Conservation (phyloP, 352 stramenopile species). For the Pythium volutum region DNA sequence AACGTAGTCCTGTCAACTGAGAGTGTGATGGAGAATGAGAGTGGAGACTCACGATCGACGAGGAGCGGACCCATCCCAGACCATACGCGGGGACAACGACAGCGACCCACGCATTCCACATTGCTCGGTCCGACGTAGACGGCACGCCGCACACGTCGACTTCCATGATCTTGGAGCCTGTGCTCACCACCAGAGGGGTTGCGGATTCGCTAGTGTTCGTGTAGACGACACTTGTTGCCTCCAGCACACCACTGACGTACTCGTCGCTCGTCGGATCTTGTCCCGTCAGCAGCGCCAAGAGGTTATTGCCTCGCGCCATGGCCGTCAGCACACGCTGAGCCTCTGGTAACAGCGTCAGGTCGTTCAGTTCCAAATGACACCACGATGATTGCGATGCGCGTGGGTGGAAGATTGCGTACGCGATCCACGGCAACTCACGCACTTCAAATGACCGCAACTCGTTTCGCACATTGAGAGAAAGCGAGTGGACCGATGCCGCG, state of each 20-base stretch:
- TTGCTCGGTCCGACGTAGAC: background rate
- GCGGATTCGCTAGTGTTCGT: background rate
- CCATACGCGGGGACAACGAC: conserved; percentile 2
- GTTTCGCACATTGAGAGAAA: background rate
- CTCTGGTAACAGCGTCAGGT: background rate
- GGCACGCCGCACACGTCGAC: background rate
- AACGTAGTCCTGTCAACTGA: background rate
- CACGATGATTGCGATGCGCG: background rate
- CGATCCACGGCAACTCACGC: background rate
- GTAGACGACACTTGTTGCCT: background rate
- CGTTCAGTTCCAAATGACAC: background rate
- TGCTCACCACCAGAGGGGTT: background rate
- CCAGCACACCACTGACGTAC: background rate
- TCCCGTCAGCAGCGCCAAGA: background rate
- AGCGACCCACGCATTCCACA: conserved; percentile 1
- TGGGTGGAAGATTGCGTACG: conserved; percentile 3
- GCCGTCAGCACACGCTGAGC: background rate
- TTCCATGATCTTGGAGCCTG: background rate
- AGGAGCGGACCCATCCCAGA: background rate
- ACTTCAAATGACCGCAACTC: background rate
- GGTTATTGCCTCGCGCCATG: conserved; percentile 9
- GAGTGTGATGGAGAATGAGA: background rate
- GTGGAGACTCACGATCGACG: background rate
- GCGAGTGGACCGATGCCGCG: background rate
- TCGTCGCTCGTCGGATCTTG: background rate